Evolutionary conservation across 106 monocot species (phyloP).

Genomic region (Agapanthus africanus): DNA sequence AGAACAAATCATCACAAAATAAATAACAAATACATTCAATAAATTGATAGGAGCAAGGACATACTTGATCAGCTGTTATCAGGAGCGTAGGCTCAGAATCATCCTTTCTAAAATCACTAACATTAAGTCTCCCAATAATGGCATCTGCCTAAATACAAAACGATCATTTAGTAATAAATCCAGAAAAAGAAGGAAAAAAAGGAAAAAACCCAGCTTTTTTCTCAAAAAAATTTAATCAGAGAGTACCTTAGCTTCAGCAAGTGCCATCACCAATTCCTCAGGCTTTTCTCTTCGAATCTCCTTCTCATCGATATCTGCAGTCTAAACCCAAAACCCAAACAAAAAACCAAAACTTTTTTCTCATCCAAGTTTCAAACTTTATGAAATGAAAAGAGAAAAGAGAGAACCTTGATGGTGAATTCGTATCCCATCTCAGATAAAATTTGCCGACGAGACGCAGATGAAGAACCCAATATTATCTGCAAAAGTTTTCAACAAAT

Average conservation of each 20-base stretch:
- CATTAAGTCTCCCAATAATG: constrained; percentile 39
- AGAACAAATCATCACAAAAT: too few relatives aligned
- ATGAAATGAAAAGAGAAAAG: too few relatives aligned
- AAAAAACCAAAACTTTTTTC: constrained; percentile 15
- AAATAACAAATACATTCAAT: too few relatives aligned
- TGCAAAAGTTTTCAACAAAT: too few relatives aligned
- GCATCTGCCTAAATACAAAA: constrained; percentile 77
- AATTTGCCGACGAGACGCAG: constrained; percentile 71
- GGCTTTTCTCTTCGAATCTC: constrained; percentile 71
- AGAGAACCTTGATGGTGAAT: constrained; percentile 81
- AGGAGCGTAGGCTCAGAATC: constrained; percentile 44
- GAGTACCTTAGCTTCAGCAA: constrained; percentile 97
- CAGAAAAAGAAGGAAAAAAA: too few relatives aligned
- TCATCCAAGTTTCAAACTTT: too few relatives aligned
- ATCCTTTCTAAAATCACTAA: constrained; percentile 17
- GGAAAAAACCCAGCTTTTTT: too few relatives aligned
- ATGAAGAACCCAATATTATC: constrained; percentile 89
- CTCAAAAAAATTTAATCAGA: too few relatives aligned
- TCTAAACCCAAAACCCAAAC: too few relatives aligned
- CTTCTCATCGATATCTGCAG: constrained; percentile 91
- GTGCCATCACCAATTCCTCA: constrained; percentile 73
- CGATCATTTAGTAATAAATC: too few relatives aligned
- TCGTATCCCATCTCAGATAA: constrained; percentile 85
- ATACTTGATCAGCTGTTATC: constrained; percentile 82
- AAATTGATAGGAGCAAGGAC: too few relatives aligned